These are phyloP conservation scores for Phalaenopsis hybrid DNA, from an alignment of 116 monocot species.

Conservation along the genomic window DNA sequence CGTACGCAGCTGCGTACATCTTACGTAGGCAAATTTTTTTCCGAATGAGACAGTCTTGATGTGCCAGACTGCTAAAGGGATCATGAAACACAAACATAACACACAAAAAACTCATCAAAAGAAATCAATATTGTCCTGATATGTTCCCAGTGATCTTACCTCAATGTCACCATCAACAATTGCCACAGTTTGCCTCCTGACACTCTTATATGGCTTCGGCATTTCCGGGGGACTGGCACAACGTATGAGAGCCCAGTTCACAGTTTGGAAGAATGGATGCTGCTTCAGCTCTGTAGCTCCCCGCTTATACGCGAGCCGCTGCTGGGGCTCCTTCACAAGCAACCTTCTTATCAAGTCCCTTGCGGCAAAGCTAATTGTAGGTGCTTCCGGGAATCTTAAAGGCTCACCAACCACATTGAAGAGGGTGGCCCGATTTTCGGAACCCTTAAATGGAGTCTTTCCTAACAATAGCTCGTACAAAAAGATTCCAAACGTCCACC, in stretches of 20 bases:
- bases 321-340: slow-evolving; percentile 33
- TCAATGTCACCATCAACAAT: neutral
- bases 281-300: slow-evolving; percentile 33
- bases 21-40: too few species aligned
- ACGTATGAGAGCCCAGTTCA: slow-evolving; percentile 31
- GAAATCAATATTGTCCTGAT: slow-evolving; percentile 17
- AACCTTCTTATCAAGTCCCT: slow-evolving; percentile 26
- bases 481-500: slow-evolving; percentile 34
- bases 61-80: neutral
- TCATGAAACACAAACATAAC: neutral
- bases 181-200: neutral
- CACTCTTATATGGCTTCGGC: slow-evolving; percentile 10
- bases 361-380: slow-evolving; percentile 18
- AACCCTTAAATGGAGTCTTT: slow-evolving; percentile 28
- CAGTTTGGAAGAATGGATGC: slow-evolving; percentile 27
- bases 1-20: too few species aligned
- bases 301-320: slow-evolving; percentile 22
- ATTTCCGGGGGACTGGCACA: slow-evolving; percentile 23
- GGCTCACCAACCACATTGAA: slow-evolving; percentile 29
- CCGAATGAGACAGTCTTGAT: neutral
- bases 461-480: slow-evolving; percentile 30
- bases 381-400: slow-evolving; percentile 20
- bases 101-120: slow-evolving; percentile 10
- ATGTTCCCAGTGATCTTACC: neutral
- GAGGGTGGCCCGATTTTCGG: slow-evolving; percentile 20